phyloP scores from a whole-genome alignment of 2,329 filamentous ascomycete genomes.

The Arthrobotrys entomopaga region DNA sequence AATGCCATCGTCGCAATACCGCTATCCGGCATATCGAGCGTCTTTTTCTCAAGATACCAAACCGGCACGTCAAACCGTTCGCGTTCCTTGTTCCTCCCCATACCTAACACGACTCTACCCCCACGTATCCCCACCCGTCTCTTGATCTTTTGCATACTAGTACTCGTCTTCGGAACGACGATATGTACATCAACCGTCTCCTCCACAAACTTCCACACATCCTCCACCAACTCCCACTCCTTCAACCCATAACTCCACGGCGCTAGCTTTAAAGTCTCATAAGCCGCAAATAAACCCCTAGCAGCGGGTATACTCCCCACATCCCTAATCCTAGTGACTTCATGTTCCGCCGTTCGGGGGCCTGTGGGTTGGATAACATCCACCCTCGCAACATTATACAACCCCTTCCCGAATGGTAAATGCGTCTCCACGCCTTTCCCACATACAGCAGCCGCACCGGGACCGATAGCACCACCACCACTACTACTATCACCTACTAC shows the following conservation, averaged over 20 bases:
- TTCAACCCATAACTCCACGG: conserved; percentile 31
- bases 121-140: not conserved
- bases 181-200: conserved; percentile 18
- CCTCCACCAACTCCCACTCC: conserved; percentile 23
- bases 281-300: conserved; percentile 5
- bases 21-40: conserved; percentile 9
- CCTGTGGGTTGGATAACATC: conserved; percentile 16
- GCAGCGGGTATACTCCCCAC: not conserved
- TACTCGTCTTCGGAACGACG: not conserved
- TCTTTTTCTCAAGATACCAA: conserved; percentile 29
- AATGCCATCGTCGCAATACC: conserved; percentile 17
- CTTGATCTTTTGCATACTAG: not conserved
- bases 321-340: conserved; percentile 21
- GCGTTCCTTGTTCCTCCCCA: not conserved
- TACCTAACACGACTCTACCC: not conserved
- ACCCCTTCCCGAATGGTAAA: conserved; percentile 3
- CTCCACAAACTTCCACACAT: not conserved
- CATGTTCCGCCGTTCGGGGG: not conserved
- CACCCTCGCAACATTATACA: conserved; percentile 24
- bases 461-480: not conserved
- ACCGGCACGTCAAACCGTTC: conserved; percentile 19
- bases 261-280: conserved; percentile 18
- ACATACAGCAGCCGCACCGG: too few species aligned
- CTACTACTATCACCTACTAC: too few species aligned
- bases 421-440: not conserved